Evolutionary conservation across 2,329 filamentous ascomycete species (phyloP).

Genomic region (Penicillium sp.): DNA sequence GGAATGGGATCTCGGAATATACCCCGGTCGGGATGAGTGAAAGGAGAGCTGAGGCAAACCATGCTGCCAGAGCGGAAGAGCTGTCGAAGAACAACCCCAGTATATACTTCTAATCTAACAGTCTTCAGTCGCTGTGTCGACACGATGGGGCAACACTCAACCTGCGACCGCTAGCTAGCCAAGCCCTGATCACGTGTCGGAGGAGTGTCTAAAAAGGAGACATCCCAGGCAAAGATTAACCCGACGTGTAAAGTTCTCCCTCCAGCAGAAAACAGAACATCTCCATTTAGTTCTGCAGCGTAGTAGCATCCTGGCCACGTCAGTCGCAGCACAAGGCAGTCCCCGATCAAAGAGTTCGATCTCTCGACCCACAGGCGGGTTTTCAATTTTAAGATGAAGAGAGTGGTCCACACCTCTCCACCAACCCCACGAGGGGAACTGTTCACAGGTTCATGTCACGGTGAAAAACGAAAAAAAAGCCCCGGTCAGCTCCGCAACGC

Average conservation of each 20-base stretch:
- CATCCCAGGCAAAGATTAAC: not conserved
- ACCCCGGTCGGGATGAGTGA: not conserved
- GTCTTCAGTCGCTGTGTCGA: not conserved
- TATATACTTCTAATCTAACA: conserved; percentile 24
- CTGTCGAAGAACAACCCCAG: conserved; percentile 21
- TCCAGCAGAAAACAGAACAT: not conserved
- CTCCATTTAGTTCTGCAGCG: not conserved
- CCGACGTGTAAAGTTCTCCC: not conserved
- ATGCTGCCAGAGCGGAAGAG: conserved; percentile 17
- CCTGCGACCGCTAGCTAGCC: conserved; percentile 13
- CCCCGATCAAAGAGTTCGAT: not conserved
- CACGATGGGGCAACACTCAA: conserved; percentile 11
- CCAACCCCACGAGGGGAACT: conserved; percentile 3
- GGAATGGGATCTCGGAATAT: conserved; percentile 1
- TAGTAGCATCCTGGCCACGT: not conserved
- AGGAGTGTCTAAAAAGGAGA: not conserved
- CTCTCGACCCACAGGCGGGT: not conserved
- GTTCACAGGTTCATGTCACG: conserved; percentile 2
- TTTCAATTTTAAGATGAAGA: not conserved
- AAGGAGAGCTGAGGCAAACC: not conserved
- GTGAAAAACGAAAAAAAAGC: not conserved
- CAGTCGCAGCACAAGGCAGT: not conserved
- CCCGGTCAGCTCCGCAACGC: not conserved
- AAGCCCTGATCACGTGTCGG: conserved; percentile 1
- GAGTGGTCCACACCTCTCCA: conserved; percentile 4